Evolutionary conservation across 768 basidiomycete species (phyloP).

Genomic region (Rubroboletus satanas): DNA sequence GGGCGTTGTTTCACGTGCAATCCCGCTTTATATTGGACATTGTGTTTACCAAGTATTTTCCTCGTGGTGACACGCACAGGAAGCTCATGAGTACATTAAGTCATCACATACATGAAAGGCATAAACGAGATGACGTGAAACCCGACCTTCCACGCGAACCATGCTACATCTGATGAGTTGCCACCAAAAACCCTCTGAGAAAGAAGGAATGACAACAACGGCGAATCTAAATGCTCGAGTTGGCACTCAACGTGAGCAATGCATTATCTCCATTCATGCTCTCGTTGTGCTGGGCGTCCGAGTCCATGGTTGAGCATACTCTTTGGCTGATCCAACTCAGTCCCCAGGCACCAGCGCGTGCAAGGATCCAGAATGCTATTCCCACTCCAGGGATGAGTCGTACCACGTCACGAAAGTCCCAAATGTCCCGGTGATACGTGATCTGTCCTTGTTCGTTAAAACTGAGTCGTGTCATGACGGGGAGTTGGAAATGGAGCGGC

Average conservation of each 20-base stretch:
- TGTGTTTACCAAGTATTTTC: not conserved
- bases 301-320: conserved; percentile 8
- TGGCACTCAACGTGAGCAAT: conserved; percentile 10
- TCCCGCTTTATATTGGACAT: not conserved
- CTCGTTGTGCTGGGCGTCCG: not conserved
- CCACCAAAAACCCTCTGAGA: not conserved
- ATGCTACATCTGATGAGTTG: not conserved
- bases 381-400: conserved; percentile 68
- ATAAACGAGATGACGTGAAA: conserved; percentile 1
- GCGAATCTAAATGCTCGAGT: conserved; percentile 11
- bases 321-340: conserved; percentile 39
- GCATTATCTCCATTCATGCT: conserved; percentile 3
- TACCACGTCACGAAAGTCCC: conserved; percentile 77
- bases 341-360: conserved; percentile 57
- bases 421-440: conserved; percentile 75
- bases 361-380: conserved; percentile 64
- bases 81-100: conserved; percentile 4
- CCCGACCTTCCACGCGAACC: not conserved
- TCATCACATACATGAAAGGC: conserved; percentile 10
- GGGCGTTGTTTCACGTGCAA: not conserved
- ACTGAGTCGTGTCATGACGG: conserved; percentile 64
- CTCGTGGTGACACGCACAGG: not conserved
- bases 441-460: conserved; percentile 84
- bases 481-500: conserved; percentile 71
- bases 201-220: not conserved